A percentile compares a stretch with the other conserved stretches of the same genome.
These are phyloP conservation scores for Haematococcus sp. DNA, from an alignment of 139 green algal species.

Conservation along the genomic window DNA sequence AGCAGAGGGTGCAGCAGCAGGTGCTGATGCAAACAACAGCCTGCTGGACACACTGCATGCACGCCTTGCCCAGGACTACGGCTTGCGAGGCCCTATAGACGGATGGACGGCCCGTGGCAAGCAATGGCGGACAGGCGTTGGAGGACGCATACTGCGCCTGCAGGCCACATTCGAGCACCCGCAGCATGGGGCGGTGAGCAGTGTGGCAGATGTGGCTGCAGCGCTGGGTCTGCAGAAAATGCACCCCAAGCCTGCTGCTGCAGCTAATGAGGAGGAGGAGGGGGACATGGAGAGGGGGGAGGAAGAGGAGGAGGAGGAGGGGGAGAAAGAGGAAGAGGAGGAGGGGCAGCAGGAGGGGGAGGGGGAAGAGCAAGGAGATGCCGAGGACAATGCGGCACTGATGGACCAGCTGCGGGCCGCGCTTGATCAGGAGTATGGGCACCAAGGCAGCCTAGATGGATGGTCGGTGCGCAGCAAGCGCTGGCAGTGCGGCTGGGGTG, in stretches of 20 bases:
- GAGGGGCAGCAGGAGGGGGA: slow-evolving; percentile 4
- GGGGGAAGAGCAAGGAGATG: neutral
- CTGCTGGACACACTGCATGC: too few relatives aligned
- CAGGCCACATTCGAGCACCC: too few relatives aligned
- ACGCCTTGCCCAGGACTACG: too few relatives aligned
- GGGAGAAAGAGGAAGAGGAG: slow-evolving; percentile 5
- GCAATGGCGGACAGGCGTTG: too few relatives aligned
- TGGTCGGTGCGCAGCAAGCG: neutral
- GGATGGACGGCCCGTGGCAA: too few relatives aligned
- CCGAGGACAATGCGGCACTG: neutral
- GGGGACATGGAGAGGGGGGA: slow-evolving; percentile 6
- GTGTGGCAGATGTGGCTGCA: too few relatives aligned
- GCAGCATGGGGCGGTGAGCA: too few relatives aligned
- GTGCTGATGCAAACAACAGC: too few relatives aligned
- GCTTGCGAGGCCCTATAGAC: too few relatives aligned
- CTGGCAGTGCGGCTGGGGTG: too few relatives aligned
- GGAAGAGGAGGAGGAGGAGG: neutral
- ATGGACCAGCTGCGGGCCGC: neutral
- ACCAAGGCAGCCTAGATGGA: neutral
- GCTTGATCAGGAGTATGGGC: neutral
- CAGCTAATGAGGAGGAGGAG: neutral
- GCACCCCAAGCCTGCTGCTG: neutral
- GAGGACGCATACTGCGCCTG: too few relatives aligned
- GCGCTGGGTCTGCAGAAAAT: too few relatives aligned
- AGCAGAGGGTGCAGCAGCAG: neutral